Conservation (phyloP, 805 yeast species). For the Clavispora santaluciae region DNA sequence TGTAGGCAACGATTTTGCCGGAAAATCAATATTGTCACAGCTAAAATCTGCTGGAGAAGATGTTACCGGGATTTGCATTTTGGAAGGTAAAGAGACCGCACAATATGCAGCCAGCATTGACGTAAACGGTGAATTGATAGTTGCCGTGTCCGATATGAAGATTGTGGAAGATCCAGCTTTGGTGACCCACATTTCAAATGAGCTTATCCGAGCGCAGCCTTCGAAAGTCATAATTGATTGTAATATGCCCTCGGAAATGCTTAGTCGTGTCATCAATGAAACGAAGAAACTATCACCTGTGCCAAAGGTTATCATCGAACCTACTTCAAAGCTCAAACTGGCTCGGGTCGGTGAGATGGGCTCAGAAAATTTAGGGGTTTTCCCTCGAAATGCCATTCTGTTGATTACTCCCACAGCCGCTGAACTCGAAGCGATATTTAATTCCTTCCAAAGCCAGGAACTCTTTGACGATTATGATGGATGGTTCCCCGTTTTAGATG, state of each 20-base stretch:
- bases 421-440: constrained; percentile 56
- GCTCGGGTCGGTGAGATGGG: constrained; percentile 36
- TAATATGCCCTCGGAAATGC: constrained; percentile 48
- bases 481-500: constrained; percentile 76
- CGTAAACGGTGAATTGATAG: constrained; percentile 53
- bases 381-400: constrained; percentile 43
- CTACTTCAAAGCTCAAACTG: constrained; percentile 70
- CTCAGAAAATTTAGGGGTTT: constrained; percentile 30
- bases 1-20: constrained; percentile 58
- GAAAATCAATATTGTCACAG: constrained; percentile 32
- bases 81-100: constrained; percentile 42
- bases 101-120: constrained; percentile 72
- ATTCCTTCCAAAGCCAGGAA: constrained; percentile 38
- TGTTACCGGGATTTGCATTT: constrained; percentile 35
- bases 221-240: constrained; percentile 59
- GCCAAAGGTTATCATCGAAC: constrained; percentile 55
- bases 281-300: constrained; percentile 6
- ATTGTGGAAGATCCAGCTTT: constrained; percentile 49
- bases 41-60: constrained; percentile 26
- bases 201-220: constrained; percentile 33
- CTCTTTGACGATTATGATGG: constrained; percentile 47
- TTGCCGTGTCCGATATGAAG: constrained; percentile 86
- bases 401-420: constrained; percentile 64
- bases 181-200: constrained; percentile 30
- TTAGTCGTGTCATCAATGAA: constrained; percentile 16